Percentiles rank a stretch among this genome's conserved stretches.
phyloP scores from a whole-genome alignment of 768 basidiomycete species.

The Zangia roseola region DNA sequence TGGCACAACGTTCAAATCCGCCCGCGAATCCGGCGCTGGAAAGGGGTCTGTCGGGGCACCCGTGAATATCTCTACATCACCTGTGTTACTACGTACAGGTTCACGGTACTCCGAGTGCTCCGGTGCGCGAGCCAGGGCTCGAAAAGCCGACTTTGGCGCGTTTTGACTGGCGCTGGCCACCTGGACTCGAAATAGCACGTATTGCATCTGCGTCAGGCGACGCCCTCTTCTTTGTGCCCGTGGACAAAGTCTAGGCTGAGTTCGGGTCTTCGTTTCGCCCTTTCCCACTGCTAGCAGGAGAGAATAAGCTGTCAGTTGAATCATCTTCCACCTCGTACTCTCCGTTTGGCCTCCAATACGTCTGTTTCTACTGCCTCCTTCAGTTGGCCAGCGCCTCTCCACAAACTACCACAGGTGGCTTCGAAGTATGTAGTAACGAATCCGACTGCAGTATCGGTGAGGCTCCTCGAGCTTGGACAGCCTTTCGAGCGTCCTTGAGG shows the following conservation, averaged over 20 bases:
- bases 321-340: conserved; percentile 13
- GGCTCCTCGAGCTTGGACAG: conserved; percentile 23
- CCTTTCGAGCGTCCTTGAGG: conserved; percentile 49
- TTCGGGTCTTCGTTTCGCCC: neutral
- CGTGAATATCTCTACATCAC: neutral
- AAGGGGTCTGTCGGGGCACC: neutral
- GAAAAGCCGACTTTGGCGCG: conserved; percentile 26
- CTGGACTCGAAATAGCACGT: conserved; percentile 10
- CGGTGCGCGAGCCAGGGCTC: conserved; percentile 5
- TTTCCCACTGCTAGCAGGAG: conserved; percentile 1
- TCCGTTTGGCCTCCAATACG: neutral
- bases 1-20: neutral
- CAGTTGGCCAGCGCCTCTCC: too few relatives aligned
- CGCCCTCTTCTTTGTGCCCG: conserved; percentile 27
- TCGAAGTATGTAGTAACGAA: neutral
- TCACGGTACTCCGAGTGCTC: conserved; percentile 19
- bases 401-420: neutral
- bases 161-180: conserved; percentile 20
- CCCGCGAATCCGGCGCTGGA: neutral
- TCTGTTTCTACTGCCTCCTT: too few relatives aligned
- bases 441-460: conserved; percentile 12
- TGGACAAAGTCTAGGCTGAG: neutral
- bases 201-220: conserved; percentile 27
- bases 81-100: conserved; percentile 11
- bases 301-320: conserved; percentile 42